Evolutionary conservation across 352 stramenopile species (phyloP).

Genomic region (Phytophthora brassicae): DNA sequence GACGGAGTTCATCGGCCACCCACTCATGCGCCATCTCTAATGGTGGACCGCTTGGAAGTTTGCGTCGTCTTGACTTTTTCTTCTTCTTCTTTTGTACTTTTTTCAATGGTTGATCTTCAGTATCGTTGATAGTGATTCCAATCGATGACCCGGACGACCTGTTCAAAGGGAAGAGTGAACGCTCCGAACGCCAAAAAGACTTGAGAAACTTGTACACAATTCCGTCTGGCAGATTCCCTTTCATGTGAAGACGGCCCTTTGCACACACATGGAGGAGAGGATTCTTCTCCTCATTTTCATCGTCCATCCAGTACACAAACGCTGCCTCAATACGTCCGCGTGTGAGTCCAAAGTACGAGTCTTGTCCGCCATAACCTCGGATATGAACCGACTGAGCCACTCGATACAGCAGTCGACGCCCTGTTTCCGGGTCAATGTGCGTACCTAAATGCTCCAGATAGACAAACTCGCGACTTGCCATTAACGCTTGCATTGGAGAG

Average conservation of each 20-base stretch:
- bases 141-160: slow-evolving; percentile 30
- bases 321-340: slow-evolving; percentile 60
- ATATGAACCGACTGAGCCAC: slow-evolving; percentile 66
- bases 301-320: slow-evolving; percentile 76
- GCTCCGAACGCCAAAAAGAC: slow-evolving; percentile 51
- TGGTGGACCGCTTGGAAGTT: slow-evolving; percentile 31
- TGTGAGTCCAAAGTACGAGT: slow-evolving; percentile 71
- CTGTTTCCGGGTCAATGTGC: slow-evolving; percentile 46
- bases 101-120: slow-evolving; percentile 6
- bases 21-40: slow-evolving; percentile 64
- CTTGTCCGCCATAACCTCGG: slow-evolving; percentile 55
- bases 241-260: slow-evolving; percentile 61
- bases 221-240: slow-evolving; percentile 57
- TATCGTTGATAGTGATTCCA: slow-evolving; percentile 17
- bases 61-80: slow-evolving; percentile 22
- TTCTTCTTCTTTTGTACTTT: slow-evolving; percentile 29
- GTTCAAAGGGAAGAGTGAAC: slow-evolving; percentile 33
- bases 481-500: slow-evolving; percentile 59
- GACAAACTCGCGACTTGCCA: slow-evolving; percentile 69
- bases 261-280: slow-evolving; percentile 57
- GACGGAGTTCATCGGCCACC: slow-evolving; percentile 61
- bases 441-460: slow-evolving; percentile 71
- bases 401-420: slow-evolving; percentile 62
- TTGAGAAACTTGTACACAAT: slow-evolving; percentile 67
- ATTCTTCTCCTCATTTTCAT: slow-evolving; percentile 32